Conservation (phyloP, 805 yeast genomes). For the Kuraishia borneana region DNA sequence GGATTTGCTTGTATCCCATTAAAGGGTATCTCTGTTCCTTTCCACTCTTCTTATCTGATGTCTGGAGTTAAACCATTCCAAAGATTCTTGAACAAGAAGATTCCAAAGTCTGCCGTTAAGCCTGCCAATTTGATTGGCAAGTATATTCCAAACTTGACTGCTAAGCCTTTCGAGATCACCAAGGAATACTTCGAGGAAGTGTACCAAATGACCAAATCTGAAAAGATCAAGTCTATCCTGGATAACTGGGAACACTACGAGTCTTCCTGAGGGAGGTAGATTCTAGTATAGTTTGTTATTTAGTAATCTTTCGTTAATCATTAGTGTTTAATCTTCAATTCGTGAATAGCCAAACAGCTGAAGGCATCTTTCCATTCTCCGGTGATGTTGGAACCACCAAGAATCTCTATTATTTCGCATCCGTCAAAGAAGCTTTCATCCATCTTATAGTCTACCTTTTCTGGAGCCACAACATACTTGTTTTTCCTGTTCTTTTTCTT, state of each 20-base stretch:
- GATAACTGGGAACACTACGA: slow-evolving; percentile 93
- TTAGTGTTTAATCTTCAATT: slow-evolving; percentile 1
- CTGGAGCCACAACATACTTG: background rate
- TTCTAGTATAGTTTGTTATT: background rate
- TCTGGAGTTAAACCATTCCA: slow-evolving; percentile 99
- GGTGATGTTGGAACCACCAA: background rate
- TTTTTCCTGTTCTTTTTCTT: background rate
- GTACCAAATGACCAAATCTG: slow-evolving; percentile 82
- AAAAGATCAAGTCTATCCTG: slow-evolving; percentile 77
- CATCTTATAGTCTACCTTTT: slow-evolving; percentile 11
- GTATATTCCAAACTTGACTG: slow-evolving; percentile 98
- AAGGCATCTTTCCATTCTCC: slow-evolving; percentile 8
- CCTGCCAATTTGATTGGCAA: slow-evolving; percentile 88
- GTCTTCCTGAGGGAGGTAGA: slow-evolving; percentile 21
- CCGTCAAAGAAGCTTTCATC: slow-evolving; percentile 11
- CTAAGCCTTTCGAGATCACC: slow-evolving; percentile 90
- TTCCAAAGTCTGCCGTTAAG: slow-evolving; percentile 89
- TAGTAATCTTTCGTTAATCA: background rate
- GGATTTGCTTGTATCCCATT: slow-evolving; percentile 98
- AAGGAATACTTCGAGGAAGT: slow-evolving; percentile 97
- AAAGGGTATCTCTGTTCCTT: slow-evolving; percentile 98
- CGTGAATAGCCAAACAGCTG: slow-evolving; percentile 13
- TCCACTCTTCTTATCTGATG: slow-evolving; percentile 98
- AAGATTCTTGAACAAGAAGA: slow-evolving; percentile 92
- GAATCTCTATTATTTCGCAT: slow-evolving; percentile 5